Base-by-base conservation (phyloP, 768 basidiomycete species). In the Russula virescens region DNA sequence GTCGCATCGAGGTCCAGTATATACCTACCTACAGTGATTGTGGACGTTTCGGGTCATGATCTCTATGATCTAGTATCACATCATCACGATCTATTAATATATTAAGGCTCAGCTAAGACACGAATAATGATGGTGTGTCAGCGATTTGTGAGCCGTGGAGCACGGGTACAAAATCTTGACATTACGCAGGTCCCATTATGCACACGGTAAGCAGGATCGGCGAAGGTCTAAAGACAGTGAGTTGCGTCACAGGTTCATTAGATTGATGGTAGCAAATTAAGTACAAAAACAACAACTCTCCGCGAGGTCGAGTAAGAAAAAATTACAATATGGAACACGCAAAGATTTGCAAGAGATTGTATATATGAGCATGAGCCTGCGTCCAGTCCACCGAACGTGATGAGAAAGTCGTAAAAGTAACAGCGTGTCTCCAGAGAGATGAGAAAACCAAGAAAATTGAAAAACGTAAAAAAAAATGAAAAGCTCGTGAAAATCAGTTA, bases 321-420 rank as follows among this genome's bases (percentile, higher is more conserved):
- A 47, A 21, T 10, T 58, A 63, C 40, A 31, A 52, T 46, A 57
- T 53, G 31, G 26, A 40, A 51, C n/a, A 35, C 50, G 28, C 46
- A 55, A 53, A 35, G 19, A 42, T 49, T 50, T 46, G 40, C 47
- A 31, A 49, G 16, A 53, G 48, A 51, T 62, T 48, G 38, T 57
- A 57, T 26, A 58, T 38, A 58, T 58, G 55, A 50, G 47, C 47
- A 49, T 28, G 26, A 23, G 14, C 26, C 14, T 7, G 14, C 23
- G 47, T 11, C 13, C 23, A 26, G 9, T 48, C 47, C 31, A 31
- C 3, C 16, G 16, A 50, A 43, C 49, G 49, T 31, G 18, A 28
- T 50, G 13, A 16, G 11, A n/a, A 14, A 14, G 16, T 23, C 46
- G 25, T 26, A 14, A 48, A 31, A 3, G 31, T 3, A 4, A 4